These are phyloP conservation scores for Penicillium griseofulvum DNA, from an alignment of 2,329 filamentous ascomycete genomes.

Conservation along the genomic window DNA sequence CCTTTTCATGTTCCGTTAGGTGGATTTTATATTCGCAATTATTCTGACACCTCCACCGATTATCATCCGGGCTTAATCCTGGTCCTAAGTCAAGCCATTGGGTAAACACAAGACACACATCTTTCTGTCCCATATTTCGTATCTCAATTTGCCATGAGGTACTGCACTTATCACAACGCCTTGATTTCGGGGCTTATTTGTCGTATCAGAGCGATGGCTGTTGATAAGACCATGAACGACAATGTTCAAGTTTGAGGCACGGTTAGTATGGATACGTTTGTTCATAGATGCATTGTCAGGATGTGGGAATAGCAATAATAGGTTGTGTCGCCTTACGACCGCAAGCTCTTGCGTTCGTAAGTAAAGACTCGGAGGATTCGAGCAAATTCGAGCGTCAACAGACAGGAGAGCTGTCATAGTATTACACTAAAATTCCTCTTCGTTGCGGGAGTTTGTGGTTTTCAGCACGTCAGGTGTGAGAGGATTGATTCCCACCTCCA, in stretches of 20 bases:
- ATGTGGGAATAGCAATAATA: not conserved
- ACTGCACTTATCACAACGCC: conserved; percentile 5
- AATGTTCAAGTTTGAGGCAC: too few species aligned
- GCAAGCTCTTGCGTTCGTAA: conserved; percentile 5
- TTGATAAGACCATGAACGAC: too few species aligned
- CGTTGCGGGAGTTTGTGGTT: not conserved
- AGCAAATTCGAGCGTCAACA: conserved; percentile 6
- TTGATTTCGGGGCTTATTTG: not conserved
- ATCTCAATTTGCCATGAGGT: conserved; percentile 7
- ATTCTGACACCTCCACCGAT: not conserved
- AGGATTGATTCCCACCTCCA: not conserved
- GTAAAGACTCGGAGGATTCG: conserved; percentile 5
- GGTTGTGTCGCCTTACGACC: conserved; percentile 1
- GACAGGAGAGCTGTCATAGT: not conserved
- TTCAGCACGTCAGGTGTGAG: not conserved
- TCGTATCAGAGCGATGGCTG: too few species aligned
- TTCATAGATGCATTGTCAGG: too few species aligned
- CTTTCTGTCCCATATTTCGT: too few species aligned
- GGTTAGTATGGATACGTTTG: too few species aligned
- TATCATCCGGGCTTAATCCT: not conserved
- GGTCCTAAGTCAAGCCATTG: conserved; percentile 12
- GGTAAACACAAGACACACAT: too few species aligned
- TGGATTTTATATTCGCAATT: not conserved
- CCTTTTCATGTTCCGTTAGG: not conserved
- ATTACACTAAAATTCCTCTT: not conserved